Base-by-base conservation (phyloP, 2,329 filamentous ascomycete genomes). In the Paracorniculantispora psalliotae region DNA sequence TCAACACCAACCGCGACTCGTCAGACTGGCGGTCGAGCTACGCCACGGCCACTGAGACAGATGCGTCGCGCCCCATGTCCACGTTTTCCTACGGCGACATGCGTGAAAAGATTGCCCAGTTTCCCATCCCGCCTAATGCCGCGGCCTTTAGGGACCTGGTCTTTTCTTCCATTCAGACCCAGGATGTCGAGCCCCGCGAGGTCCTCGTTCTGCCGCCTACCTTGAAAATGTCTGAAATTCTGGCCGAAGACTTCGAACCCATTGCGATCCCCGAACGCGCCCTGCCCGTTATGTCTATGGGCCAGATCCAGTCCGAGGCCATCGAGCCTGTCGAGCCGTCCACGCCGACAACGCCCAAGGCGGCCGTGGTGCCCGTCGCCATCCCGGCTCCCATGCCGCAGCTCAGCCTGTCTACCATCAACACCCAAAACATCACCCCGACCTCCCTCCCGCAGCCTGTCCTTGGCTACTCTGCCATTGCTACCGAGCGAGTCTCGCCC, bases 111-210 rank as follows among this genome's bases (percentile, higher is more conserved):
- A 71, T 85, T 51, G 76, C 78, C 17, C 76, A 78, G 63, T 84
- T 84, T 72, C 81, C 82, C 2, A 74, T 79, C 13, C 82, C 82
- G 4, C 81, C 81, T 1, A 73, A 73, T 0, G 75, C 76, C n/a
- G 66, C 73, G 3, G 66, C 69, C 1, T 67, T 66, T 1, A 72
- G 75, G 4, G 65, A 70, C 0, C 69, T 82, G 30, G 74, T 67
- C 46, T 67, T 82, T 37, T 81, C 81, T 1, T 64, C 62, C 1
- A 75, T 83, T 19, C 73, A 77, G 39, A 69, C 71, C 2, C 73
- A 82, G 64, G 63, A 72, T 46, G 71, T 82, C 17, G 74, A 78
- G 63, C 79, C 79, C 1, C 65, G 67, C 28, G 66, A 67, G 48
- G 53, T 63, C 23, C 61, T 64, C 21, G 17, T 59, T 21, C 23